A percentile compares a stretch with the other conserved stretches of the same genome.
phyloP scores from a whole-genome alignment of 768 basidiomycete genomes.

The Leccinum longicurvipes region DNA sequence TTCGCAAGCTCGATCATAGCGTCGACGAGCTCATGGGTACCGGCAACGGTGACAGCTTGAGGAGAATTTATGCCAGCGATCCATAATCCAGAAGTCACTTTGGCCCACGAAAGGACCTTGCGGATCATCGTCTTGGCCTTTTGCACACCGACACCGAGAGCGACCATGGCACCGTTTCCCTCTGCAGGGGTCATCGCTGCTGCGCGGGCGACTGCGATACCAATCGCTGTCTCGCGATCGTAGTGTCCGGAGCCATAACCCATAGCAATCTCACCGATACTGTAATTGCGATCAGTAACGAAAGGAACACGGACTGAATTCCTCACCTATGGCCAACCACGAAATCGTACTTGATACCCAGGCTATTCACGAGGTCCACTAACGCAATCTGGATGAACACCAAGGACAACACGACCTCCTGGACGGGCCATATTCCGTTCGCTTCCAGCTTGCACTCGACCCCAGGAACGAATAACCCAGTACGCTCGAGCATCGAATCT shows the following conservation, averaged over 20 bases:
- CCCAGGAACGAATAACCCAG: slow-evolving; percentile 31
- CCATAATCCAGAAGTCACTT: slow-evolving; percentile 29
- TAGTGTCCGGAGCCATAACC: slow-evolving; percentile 37
- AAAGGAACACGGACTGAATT: neutral
- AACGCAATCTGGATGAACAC: slow-evolving; percentile 34
- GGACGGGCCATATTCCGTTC: slow-evolving; percentile 32
- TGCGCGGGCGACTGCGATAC: slow-evolving; percentile 35
- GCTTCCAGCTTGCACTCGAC: slow-evolving; percentile 18
- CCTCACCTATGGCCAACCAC: slow-evolving; percentile 34
- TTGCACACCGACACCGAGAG: slow-evolving; percentile 32
- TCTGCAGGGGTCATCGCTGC: slow-evolving; percentile 33
- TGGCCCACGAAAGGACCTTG: slow-evolving; percentile 28
- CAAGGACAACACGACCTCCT: slow-evolving; percentile 32
- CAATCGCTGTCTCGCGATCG: slow-evolving; percentile 32
- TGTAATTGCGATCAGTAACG: slow-evolving; percentile 9
- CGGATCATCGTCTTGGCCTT: slow-evolving; percentile 32
- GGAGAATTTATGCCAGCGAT: slow-evolving; percentile 38
- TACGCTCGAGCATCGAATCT: slow-evolving; percentile 32
- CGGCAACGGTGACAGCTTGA: slow-evolving; percentile 34
- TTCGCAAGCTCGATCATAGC: slow-evolving; percentile 25
- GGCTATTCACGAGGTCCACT: slow-evolving; percentile 30
- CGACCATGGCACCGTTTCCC: slow-evolving; percentile 35
- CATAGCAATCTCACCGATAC: slow-evolving; percentile 36
- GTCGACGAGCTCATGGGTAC: slow-evolving; percentile 30
- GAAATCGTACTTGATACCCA: slow-evolving; percentile 33